phyloP scores from a whole-genome alignment of 2,329 filamentous ascomycete genomes.

The Lojkania enalia region DNA sequence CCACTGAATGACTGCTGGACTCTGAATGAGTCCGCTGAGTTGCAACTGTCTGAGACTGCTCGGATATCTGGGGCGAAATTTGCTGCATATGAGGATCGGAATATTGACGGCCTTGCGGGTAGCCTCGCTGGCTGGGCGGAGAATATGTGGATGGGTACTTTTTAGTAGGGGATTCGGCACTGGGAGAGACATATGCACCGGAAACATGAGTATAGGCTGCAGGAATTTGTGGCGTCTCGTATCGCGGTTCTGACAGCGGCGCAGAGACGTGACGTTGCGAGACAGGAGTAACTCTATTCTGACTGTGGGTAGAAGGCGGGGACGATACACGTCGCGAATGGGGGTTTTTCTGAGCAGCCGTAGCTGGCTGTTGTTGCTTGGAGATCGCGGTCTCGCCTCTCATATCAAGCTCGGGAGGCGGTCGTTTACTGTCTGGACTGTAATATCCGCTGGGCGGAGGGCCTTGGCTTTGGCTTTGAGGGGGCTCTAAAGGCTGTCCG shows the following conservation, averaged over 20 bases:
- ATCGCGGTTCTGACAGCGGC: conserved; percentile 31
- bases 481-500: too few species aligned
- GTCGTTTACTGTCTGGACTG: conserved; percentile 3
- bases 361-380: conserved; percentile 3
- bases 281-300: conserved; percentile 14
- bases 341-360: conserved; percentile 11
- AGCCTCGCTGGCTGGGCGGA: conserved; percentile 8
- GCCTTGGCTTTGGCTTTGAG: not conserved
- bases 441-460: conserved; percentile 10
- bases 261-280: conserved; percentile 27
- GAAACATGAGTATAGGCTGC: conserved; percentile 40
- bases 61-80: conserved; percentile 40
- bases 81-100: conserved; percentile 36
- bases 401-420: not conserved
- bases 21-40: conserved; percentile 32
- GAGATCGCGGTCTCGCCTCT: conserved; percentile 8
- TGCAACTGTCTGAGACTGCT: conserved; percentile 28
- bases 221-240: conserved; percentile 42
- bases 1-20: conserved; percentile 31
- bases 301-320: conserved; percentile 14
- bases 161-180: conserved; percentile 17
- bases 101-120: conserved; percentile 4
- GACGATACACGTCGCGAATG: conserved; percentile 27
- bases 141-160: conserved; percentile 10
- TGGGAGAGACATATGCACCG: conserved; percentile 34